Evolutionary conservation across 805 yeast genomes (phyloP).

Genomic region (Tetrapisispora namnaoensis): DNA sequence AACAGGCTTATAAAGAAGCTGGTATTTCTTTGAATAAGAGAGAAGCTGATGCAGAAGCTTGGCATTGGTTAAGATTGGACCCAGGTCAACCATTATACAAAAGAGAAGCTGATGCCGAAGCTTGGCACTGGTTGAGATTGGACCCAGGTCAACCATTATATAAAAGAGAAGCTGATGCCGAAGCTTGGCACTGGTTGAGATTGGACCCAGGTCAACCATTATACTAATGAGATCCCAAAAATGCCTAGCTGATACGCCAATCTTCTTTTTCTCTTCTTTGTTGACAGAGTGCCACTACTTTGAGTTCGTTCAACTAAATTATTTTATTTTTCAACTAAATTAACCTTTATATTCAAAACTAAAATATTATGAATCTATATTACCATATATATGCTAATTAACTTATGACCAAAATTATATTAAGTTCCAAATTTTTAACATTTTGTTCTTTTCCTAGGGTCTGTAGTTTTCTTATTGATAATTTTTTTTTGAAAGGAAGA

Average conservation of each 20-base stretch:
- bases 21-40: conserved; percentile 15
- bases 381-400: no score
- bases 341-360: no score
- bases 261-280: neutral
- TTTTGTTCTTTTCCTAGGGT: no score
- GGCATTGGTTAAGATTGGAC: conserved; percentile 22
- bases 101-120: conserved; percentile 19
- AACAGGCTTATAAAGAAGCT: conserved; percentile 14
- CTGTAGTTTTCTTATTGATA: no score
- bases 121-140: conserved; percentile 23
- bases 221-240: conserved; percentile 4
- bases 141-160: conserved; percentile 21
- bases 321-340: neutral
- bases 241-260: neutral
- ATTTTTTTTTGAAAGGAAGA: no score
- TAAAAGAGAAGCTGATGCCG: conserved; percentile 25
- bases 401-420: no score
- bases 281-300: neutral
- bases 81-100: conserved; percentile 24
- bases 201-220: conserved; percentile 20
- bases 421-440: no score
- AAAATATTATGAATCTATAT: neutral
- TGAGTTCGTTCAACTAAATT: neutral
- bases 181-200: conserved; percentile 18
- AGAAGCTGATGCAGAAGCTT: conserved; percentile 24